phyloP scores from a whole-genome alignment of 73 alveolate species.

The Paramecium tetraurelia region DNA sequence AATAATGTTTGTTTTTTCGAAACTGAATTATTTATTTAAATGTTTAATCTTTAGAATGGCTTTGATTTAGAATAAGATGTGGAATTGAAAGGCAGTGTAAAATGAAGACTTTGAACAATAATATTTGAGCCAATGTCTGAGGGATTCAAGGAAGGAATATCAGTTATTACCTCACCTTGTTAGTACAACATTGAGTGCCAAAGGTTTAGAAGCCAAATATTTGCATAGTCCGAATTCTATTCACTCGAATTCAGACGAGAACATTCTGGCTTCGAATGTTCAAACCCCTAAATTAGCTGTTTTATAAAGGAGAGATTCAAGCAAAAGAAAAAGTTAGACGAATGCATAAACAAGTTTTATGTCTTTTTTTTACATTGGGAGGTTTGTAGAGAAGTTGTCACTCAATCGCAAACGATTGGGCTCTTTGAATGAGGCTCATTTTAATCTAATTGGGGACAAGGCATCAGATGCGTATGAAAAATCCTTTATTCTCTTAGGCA shows the following conservation, averaged over 20 bases:
- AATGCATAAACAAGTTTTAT: not conserved
- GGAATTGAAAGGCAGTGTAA: not conserved
- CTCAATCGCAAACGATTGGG: not conserved
- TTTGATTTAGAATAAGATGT: slow-evolving; percentile 1
- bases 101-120: slow-evolving; percentile 36
- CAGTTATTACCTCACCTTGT: not conserved
- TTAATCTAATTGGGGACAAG: slow-evolving; percentile 25
- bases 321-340: not conserved
- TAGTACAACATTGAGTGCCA: not conserved
- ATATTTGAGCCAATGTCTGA: not conserved
- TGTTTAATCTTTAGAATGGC: not conserved
- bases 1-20: not conserved
- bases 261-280: not conserved
- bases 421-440: not conserved
- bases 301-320: not conserved
- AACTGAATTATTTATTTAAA: not conserved
- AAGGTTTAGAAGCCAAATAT: not conserved
- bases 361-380: not conserved
- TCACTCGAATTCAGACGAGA: not conserved
- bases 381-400: not conserved
- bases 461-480: not conserved
- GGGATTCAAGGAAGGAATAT: not conserved
- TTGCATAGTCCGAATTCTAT: not conserved
- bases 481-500: not conserved
- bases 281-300: not conserved